phyloP scores from a whole-genome alignment of 257 asterid species.

The Solanum paucissectum region DNA sequence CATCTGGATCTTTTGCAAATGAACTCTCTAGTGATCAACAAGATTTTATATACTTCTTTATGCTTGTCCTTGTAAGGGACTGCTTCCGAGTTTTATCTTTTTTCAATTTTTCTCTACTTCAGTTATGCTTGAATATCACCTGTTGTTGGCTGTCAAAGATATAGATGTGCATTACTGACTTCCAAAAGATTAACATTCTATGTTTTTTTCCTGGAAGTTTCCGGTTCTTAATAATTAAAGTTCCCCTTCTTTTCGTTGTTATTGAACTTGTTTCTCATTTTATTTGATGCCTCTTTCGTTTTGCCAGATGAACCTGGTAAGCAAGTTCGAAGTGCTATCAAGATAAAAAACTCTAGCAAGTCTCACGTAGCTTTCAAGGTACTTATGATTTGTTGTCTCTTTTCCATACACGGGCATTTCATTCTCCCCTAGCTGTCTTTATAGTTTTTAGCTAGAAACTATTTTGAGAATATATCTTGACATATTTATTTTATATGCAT shows the following conservation, averaged over 20 bases:
- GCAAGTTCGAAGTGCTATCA: slow-evolving; percentile 87
- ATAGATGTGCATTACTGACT: neutral
- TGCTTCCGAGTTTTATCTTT: neutral
- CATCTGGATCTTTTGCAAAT: neutral
- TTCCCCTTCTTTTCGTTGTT: neutral
- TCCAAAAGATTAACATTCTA: neutral
- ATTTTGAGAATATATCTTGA: neutral
- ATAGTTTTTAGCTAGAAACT: neutral
- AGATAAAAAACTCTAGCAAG: slow-evolving; percentile 86
- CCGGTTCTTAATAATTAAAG: neutral
- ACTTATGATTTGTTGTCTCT: neutral
- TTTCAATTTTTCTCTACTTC: neutral
- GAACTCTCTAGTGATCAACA: neutral
- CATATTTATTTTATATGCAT: neutral
- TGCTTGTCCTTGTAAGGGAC: neutral
- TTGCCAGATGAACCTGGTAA: slow-evolving; percentile 86
- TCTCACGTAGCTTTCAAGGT: slow-evolving; percentile 95
- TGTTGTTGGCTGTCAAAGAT: neutral
- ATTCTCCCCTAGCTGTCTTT: neutral
- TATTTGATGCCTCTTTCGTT: neutral
- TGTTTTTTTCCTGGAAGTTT: neutral
- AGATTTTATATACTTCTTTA: neutral
- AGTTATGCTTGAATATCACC: neutral
- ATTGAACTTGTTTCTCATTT: neutral
- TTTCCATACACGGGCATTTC: neutral